phyloP scores from a whole-genome alignment of 192 early-diverging fungal species.

The Coemansia sp. region DNA sequence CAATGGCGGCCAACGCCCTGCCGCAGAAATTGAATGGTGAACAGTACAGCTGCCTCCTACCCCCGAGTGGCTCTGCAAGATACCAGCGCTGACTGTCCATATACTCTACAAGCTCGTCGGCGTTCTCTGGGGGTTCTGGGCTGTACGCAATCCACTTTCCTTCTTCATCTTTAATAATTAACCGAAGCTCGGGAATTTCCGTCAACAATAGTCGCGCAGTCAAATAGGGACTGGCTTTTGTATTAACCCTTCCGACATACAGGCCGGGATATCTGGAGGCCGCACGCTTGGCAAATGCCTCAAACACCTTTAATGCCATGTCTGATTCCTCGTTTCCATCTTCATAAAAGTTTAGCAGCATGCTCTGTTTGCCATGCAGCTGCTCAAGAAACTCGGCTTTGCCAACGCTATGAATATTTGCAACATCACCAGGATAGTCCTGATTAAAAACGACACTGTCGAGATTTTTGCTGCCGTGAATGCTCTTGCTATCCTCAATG shows the following conservation, averaged over 20 bases:
- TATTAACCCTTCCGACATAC: conserved; percentile 36
- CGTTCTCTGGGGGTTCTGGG: conserved; percentile 7
- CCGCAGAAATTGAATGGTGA: conserved; percentile 52
- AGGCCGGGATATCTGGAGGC: conserved; percentile 23
- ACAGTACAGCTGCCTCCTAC: conserved; percentile 19
- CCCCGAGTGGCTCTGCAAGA: conserved; percentile 4
- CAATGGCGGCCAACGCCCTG: conserved; percentile 24
- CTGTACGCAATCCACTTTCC: conserved; percentile 34
- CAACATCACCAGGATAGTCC: neutral
- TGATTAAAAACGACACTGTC: conserved; percentile 6
- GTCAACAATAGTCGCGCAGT: conserved; percentile 43
- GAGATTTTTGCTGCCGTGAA: neutral
- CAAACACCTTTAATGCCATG: conserved; percentile 13
- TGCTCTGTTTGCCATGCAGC: conserved; percentile 18
- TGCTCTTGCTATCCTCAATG: neutral
- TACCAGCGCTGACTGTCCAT: conserved; percentile 31
- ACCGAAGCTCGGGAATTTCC: conserved; percentile 38
- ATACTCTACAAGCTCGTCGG: conserved; percentile 22
- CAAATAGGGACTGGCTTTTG: conserved; percentile 37
- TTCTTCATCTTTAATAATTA: conserved; percentile 20
- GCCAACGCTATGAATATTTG: conserved; percentile 13
- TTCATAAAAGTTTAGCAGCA: conserved; percentile 38
- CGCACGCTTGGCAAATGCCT: conserved; percentile 21
- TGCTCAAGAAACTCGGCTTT: conserved; percentile 26
- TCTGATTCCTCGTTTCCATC: conserved; percentile 22